Conservation (phyloP, 2,329 filamentous ascomycete species). For the Purpureocillium takamizusanense region DNA sequence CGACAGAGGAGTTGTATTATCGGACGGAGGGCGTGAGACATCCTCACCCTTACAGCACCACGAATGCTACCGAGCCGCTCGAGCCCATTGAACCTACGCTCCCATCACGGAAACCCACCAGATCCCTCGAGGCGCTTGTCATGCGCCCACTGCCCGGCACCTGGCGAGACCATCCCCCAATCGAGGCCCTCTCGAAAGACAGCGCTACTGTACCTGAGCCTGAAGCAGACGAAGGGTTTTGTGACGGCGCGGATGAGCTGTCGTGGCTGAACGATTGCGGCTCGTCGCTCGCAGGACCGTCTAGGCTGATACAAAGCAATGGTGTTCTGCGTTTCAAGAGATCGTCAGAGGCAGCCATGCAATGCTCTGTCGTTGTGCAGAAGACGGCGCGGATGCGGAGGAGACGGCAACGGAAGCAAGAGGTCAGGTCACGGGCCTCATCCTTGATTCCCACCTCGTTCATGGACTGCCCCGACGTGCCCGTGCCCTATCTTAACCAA, state of each 20-base stretch:
- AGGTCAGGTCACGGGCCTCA: not conserved
- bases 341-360: conserved; percentile 7
- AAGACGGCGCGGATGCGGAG: conserved; percentile 7
- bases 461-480: not conserved
- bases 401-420: conserved; percentile 6
- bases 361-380: conserved; percentile 7
- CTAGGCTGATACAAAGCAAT: conserved; percentile 2
- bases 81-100: no score
- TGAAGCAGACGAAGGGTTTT: conserved; percentile 7
- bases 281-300: conserved; percentile 1
- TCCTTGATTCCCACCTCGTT: not conserved
- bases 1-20: no score
- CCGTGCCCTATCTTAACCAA: no score
- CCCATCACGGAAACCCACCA: not conserved
- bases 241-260: conserved; percentile 4
- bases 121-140: not conserved
- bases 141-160: not conserved
- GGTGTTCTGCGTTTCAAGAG: conserved; percentile 4
- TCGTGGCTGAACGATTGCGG: conserved; percentile 1
- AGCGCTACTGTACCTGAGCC: not conserved
- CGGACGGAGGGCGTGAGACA: no score
- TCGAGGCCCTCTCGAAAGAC: not conserved
- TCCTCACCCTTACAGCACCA: no score
- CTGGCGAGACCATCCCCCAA: not conserved
- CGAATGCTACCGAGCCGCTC: no score